phyloP scores from a whole-genome alignment of 805 yeast genomes.

The Tetrapisispora namnaoensis region DNA sequence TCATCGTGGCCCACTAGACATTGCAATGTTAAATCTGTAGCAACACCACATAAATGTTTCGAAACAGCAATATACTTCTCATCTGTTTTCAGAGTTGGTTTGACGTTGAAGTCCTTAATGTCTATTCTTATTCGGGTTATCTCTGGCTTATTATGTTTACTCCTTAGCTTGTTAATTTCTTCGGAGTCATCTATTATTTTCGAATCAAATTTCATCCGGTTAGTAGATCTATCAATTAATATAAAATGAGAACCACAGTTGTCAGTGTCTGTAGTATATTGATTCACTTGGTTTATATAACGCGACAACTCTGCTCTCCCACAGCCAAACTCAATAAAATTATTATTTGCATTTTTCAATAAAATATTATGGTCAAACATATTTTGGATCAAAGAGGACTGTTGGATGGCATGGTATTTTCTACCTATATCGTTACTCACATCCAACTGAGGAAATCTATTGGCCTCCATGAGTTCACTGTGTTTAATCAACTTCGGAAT shows the following conservation, averaged over 20 bases:
- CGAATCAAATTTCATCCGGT: slow-evolving; percentile 67
- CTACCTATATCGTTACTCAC: slow-evolving; percentile 25
- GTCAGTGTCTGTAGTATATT: not conserved
- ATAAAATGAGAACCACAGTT: slow-evolving; percentile 34
- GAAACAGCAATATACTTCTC: slow-evolving; percentile 49
- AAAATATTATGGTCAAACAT: slow-evolving; percentile 37
- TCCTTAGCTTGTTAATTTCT: slow-evolving; percentile 10
- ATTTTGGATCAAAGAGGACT: slow-evolving; percentile 68
- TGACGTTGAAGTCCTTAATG: slow-evolving; percentile 63
- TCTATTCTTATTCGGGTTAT: slow-evolving; percentile 42
- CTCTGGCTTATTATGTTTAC: not conserved
- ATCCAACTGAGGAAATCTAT: slow-evolving; percentile 38
- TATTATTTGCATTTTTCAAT: slow-evolving; percentile 11
- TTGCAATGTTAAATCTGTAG: slow-evolving; percentile 75
- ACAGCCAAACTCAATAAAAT: slow-evolving; percentile 76
- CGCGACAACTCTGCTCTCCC: slow-evolving; percentile 81
- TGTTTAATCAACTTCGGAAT: not conserved
- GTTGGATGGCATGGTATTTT: slow-evolving; percentile 74
- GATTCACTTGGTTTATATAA: slow-evolving; percentile 34
- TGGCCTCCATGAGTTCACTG: slow-evolving; percentile 22
- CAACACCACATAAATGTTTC: slow-evolving; percentile 89
- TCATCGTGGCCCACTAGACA: slow-evolving; percentile 39
- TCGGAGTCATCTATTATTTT: slow-evolving; percentile 50
- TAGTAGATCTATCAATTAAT: slow-evolving; percentile 66
- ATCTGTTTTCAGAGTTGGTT: slow-evolving; percentile 29